A percentile compares a stretch with the other conserved stretches of the same genome.
phyloP scores from a whole-genome alignment of 2,329 filamentous ascomycete species.

The Fusarium sp. region DNA sequence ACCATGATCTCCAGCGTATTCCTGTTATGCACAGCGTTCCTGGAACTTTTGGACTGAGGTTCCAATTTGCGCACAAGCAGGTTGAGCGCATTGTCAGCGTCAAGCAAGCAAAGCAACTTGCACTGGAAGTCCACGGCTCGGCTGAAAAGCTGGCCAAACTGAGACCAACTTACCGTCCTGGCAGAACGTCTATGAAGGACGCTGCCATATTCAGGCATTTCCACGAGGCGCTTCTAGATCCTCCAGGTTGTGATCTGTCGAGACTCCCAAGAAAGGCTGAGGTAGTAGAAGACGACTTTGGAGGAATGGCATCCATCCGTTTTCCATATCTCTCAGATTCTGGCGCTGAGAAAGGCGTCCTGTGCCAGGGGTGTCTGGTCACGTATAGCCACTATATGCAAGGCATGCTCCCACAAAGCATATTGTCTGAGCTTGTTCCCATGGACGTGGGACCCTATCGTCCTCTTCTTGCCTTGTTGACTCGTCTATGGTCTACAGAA shows the following conservation, averaged over 20 bases:
- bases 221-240: conserved; percentile 35
- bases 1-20: conserved; percentile 33
- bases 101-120: conserved; percentile 45
- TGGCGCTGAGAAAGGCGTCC: conserved; percentile 29
- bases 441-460: conserved; percentile 32
- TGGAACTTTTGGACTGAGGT: conserved; percentile 38
- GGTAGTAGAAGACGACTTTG: conserved; percentile 38
- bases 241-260: conserved; percentile 40
- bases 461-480: conserved; percentile 33
- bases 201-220: conserved; percentile 34
- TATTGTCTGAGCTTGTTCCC: conserved; percentile 32
- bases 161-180: conserved; percentile 19
- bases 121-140: conserved; percentile 42
- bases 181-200: conserved; percentile 25
- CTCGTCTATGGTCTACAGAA: conserved; percentile 32
- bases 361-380: conserved; percentile 43
- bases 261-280: conserved; percentile 26
- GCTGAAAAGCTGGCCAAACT: conserved; percentile 17
- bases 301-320: conserved; percentile 42
- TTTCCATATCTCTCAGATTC: conserved; percentile 39
- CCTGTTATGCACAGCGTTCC: conserved; percentile 39
- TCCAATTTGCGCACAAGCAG: conserved; percentile 24
- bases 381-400: conserved; percentile 36
- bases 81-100: conserved; percentile 43
- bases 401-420: conserved; percentile 24